Evolutionary conservation across 2,329 filamentous ascomycete species (phyloP), one percentile per base, ranked within the genome.

Genomic region (Epichloe gansuensis): DNA sequence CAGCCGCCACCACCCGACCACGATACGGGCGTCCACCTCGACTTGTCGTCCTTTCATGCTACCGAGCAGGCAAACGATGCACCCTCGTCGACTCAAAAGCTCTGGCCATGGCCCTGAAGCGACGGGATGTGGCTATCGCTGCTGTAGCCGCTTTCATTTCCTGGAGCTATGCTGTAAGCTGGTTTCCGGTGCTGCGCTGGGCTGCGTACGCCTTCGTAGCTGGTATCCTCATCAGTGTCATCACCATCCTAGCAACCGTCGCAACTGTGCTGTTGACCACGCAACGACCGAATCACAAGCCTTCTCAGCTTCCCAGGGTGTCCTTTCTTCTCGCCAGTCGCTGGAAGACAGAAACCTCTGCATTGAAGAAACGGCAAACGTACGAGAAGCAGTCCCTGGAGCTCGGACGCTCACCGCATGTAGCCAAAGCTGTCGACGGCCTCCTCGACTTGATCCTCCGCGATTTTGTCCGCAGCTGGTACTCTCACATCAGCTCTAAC

Each of bases 391-490:
- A 77, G 50, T 80, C 86, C 12, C 75, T 98, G 56, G 89, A 89
- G 63, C 80, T 86, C 53, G 54, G 54, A 11, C 78, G 84, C 51
- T 91, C 88, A 21, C 82, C 85, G 59, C 77, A 83, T 54, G 81
- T 97, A 52, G 94, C 90, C 12, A 80, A 83, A 60, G 86, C 85
- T 46, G 72, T 97, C 58, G 89, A 96, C 68, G 78, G 82, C 50
- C 70, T 97, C 35, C 77, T 98, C 45, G 80, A 84, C 49, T 73
- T 90, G 50, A 80, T 95, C 50, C 69, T 89, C 57, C 80, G 87
- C 57, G 89, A 96, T 66, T 96, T 95, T 65, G 81, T 98, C 53
- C 81, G 78, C 54, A 85, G 84, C 46, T 98, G 93, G 93, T 97
- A 96, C 67, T 78, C 76, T 35, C 80, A 82, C 62, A 96, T 98